Conservation (phyloP, 108 stramenopile species). For the Cylindrotheca fusiformis region DNA sequence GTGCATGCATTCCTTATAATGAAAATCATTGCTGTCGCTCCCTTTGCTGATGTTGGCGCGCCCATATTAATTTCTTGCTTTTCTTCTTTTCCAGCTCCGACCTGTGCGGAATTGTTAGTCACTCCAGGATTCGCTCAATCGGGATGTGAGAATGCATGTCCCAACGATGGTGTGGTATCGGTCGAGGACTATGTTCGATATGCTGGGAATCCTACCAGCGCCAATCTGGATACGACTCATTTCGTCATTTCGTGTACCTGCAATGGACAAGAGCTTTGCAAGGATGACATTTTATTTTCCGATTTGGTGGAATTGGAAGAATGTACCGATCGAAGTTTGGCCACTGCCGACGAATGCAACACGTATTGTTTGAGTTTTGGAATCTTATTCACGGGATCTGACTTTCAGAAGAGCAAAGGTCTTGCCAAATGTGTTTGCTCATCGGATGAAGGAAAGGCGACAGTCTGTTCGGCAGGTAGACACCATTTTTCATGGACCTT, state of each 20-base stretch:
- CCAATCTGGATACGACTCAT: constrained; percentile 20
- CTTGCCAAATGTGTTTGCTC: constrained; percentile 4
- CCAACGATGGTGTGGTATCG: neutral
- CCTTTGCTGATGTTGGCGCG: too few species aligned
- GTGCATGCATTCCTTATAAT: too few species aligned
- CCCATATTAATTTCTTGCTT: too few species aligned
- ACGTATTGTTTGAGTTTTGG: constrained; percentile 6
- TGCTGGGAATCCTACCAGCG: constrained; percentile 1
- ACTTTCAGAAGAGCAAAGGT: neutral
- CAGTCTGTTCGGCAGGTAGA: constrained; percentile 18
- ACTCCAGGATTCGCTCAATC: constrained; percentile 7
- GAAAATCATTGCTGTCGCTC: too few species aligned
- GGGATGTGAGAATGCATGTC: constrained; percentile 5
- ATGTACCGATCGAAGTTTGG: constrained; percentile 1
- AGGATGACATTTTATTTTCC: constrained; percentile 16
- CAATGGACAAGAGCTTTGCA: constrained; percentile 13
- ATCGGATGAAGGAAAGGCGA: neutral
- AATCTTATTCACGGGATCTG: constrained; percentile 7
- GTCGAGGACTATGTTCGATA: constrained; percentile 9
- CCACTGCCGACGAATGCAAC: constrained; percentile 2
- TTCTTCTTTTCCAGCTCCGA: too few species aligned
- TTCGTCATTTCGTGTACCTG: constrained; percentile 15
- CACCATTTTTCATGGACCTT: constrained; percentile 3
- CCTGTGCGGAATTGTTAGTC: constrained; percentile 11
- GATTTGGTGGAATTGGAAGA: constrained; percentile 5